Evolutionary conservation across 805 yeast species (phyloP).

Genomic region (Pichia phayaonensis): DNA sequence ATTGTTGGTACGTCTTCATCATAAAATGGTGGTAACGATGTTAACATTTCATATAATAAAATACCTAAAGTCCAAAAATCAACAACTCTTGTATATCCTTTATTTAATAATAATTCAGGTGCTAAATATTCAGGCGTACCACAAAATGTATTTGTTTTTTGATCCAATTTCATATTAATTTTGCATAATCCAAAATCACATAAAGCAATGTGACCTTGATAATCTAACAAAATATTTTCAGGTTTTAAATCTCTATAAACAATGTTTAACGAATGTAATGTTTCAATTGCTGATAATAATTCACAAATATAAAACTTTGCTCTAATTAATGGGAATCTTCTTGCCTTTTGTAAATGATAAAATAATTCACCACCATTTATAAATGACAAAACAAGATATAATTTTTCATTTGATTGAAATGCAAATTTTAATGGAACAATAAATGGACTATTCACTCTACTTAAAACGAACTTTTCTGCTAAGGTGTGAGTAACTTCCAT

Average conservation of each 20-base stretch:
- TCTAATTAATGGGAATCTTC: constrained; percentile 80
- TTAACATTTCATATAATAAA: constrained; percentile 87
- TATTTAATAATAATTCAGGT: constrained; percentile 85
- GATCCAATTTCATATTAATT: constrained; percentile 85
- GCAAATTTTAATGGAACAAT: constrained; percentile 94
- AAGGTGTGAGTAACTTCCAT: constrained; percentile 94
- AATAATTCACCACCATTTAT: constrained; percentile 97
- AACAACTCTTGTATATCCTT: constrained; percentile 91
- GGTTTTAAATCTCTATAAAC: constrained; percentile 95
- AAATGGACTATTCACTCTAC: constrained; percentile 89
- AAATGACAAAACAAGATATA: constrained; percentile 83
- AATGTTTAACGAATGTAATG: constrained; percentile 83
- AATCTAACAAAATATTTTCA: constrained; percentile 87
- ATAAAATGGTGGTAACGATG: constrained; percentile 95
- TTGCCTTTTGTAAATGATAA: constrained; percentile 87
- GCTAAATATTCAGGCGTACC: constrained; percentile 98
- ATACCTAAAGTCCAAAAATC: constrained; percentile 99
- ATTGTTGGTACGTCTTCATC: constrained; percentile 89
- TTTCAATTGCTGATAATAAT: constrained; percentile 84
- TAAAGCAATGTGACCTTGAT: constrained; percentile 95
- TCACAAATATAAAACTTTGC: constrained; percentile 94
- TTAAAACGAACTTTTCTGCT: constrained; percentile 92
- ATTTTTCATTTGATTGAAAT: constrained; percentile 93
- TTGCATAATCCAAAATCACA: constrained; percentile 98
- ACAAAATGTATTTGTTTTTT: constrained; percentile 84